These are phyloP conservation scores for Petunia hybrid DNA, from an alignment of 305 asterid species.

Conservation along the genomic window DNA sequence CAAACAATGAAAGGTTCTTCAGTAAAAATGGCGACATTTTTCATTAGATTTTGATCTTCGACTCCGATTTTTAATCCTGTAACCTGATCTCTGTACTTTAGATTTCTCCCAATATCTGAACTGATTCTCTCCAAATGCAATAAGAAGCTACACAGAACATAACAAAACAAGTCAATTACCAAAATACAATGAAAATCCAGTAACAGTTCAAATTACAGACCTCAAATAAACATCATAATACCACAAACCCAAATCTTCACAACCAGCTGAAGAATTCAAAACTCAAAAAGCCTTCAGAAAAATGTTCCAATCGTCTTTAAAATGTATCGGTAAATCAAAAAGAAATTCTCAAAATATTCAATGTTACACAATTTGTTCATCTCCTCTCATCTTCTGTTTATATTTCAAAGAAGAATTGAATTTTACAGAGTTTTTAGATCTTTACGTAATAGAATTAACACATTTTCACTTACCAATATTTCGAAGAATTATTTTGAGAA, in stretches of 20 bases:
- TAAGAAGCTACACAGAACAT: background rate
- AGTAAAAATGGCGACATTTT: slow-evolving; percentile 30
- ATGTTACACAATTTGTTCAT: slow-evolving; percentile 6
- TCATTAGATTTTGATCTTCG: background rate
- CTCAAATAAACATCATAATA: slow-evolving; percentile 38
- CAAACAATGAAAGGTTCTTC: slow-evolving; percentile 1
- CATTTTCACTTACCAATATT: slow-evolving; percentile 30
- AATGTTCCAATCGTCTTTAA: slow-evolving; percentile 32
- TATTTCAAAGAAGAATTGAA: slow-evolving; percentile 1
- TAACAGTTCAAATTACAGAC: slow-evolving; percentile 32
- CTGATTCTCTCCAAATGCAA: slow-evolving; percentile 9
- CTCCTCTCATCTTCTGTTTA: background rate
- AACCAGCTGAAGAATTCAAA: slow-evolving; percentile 34
- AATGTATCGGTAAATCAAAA: slow-evolving; percentile 43
- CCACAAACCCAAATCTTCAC: slow-evolving; percentile 35
- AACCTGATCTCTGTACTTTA: slow-evolving; percentile 23
- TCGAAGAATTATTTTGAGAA: background rate
- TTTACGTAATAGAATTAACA: background rate
- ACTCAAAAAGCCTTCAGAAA: slow-evolving; percentile 36
- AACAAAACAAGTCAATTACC: background rate
- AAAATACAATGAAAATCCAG: background rate
- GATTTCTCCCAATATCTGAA: slow-evolving; percentile 12
- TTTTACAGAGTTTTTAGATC: background rate
- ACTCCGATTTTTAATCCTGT: slow-evolving; percentile 12
- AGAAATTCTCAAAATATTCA: slow-evolving; percentile 8